These are phyloP conservation scores for Metschnikowia gelsemii DNA, from an alignment of 805 yeast species.

Conservation along the genomic window DNA sequence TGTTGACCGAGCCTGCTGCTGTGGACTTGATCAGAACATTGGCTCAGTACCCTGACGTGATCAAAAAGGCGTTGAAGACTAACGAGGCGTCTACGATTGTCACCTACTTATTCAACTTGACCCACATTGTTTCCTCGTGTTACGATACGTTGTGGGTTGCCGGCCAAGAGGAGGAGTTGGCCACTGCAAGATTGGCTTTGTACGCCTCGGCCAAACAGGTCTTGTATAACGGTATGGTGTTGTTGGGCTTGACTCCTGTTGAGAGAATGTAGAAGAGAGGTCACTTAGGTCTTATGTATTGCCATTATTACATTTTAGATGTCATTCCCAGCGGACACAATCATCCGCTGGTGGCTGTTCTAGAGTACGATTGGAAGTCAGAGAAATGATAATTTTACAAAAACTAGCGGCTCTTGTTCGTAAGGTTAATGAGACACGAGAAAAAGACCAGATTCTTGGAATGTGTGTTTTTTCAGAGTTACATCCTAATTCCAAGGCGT, in stretches of 20 bases:
- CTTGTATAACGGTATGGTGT: constrained; percentile 80
- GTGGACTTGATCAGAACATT: constrained; percentile 68
- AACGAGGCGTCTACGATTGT: constrained; percentile 93
- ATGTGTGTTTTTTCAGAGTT: too few relatives aligned
- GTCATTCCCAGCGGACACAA: too few relatives aligned
- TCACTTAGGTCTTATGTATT: too few relatives aligned
- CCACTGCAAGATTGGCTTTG: constrained; percentile 87
- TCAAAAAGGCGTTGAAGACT: constrained; percentile 78
- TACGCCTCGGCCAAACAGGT: constrained; percentile 89
- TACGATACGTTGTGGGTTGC: constrained; percentile 96
- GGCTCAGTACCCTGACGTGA: constrained; percentile 87
- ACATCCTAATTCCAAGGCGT: too few relatives aligned
- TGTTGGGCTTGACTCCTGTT: constrained; percentile 95
- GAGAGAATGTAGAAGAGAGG: constrained; percentile 97
- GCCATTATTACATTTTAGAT: neutral
- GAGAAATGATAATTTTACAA: too few relatives aligned
- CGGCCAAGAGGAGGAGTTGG: constrained; percentile 85
- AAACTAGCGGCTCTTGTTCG: neutral
- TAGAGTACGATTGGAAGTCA: too few relatives aligned
- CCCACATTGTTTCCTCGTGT: constrained; percentile 95
- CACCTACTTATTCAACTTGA: constrained; percentile 85
- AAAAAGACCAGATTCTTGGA: too few relatives aligned
- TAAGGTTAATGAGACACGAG: neutral
- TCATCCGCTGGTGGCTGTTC: too few relatives aligned
- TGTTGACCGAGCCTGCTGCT: constrained; percentile 72